Conservation (phyloP, 257 asterid genomes). For the Verbena officinalis region DNA sequence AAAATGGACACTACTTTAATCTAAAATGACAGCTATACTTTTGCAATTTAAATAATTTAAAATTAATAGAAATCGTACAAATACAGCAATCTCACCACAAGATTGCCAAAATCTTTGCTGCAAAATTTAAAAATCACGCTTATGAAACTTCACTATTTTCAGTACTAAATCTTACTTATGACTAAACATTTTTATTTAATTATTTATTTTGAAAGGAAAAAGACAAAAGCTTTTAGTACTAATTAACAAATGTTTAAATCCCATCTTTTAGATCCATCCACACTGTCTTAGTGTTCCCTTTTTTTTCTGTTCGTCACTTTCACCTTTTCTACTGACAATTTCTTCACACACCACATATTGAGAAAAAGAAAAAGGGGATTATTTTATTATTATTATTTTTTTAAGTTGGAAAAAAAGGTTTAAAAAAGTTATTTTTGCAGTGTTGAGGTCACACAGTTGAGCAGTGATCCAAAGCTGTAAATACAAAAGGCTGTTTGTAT, state of each 20-base stretch:
- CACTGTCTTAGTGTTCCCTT: slow-evolving; percentile 12
- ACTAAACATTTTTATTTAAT: too few relatives aligned
- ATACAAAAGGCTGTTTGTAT: slow-evolving; percentile 28
- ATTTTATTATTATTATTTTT: too few relatives aligned
- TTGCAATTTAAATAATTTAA: neutral
- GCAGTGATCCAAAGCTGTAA: slow-evolving; percentile 26
- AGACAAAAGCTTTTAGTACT: neutral
- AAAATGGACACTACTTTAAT: neutral
- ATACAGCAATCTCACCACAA: slow-evolving; percentile 10
- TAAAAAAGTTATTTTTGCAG: slow-evolving; percentile 23
- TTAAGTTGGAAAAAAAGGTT: neutral
- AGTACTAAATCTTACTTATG: slow-evolving; percentile 14
- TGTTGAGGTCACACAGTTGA: slow-evolving; percentile 42
- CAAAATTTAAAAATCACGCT: slow-evolving; percentile 1
- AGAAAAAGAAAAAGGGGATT: neutral
- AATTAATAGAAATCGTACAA: slow-evolving; percentile 2
- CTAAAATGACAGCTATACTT: slow-evolving; percentile 18
- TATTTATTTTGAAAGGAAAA: too few relatives aligned
- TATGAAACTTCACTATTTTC: slow-evolving; percentile 10
- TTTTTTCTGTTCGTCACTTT: slow-evolving; percentile 26
- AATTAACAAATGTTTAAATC: slow-evolving; percentile 17
- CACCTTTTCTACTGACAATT: slow-evolving; percentile 18
- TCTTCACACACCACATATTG: neutral
- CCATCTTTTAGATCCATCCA: slow-evolving; percentile 28
- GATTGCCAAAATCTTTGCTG: neutral